Base-by-base conservation (phyloP, 2,329 filamentous ascomycete genomes). In the Arthrinium puccinioides region DNA sequence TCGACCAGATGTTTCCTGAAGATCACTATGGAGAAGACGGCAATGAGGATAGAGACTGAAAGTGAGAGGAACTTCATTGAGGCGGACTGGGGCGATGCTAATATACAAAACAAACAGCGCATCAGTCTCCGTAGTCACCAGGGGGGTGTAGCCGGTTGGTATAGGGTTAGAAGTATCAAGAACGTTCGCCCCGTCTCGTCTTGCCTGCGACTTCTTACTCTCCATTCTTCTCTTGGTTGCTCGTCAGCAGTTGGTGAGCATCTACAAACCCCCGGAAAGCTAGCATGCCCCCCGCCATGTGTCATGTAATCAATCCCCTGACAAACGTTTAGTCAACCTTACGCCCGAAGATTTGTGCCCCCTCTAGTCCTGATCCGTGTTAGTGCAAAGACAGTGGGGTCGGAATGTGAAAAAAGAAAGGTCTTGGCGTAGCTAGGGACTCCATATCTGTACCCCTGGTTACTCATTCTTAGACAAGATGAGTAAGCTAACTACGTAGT, bases 31-130 rank as follows among this genome's bases (percentile, higher is more conserved):
- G 64, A 66, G 36, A 56, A 41, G 43, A 64, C 44, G 40, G 58
- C 63, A 42, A 65, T 48, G 38, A 64, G 40, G 44, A 63, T 50
- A 39, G 63, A 61, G 36, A 64, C 50, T 33, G 51, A 45, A 42
- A 63, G 47, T 44, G 60, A 57, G 39, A 64, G 37, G 44, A 52
- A 44, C 56, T 55, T 63, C 64, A 67, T 67, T 44, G 41, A 43
- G 45, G 39, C 37, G 19, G 32, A 32, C 23, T 18, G 21, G n/a
- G 28, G 32, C 24, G 14, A 16, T 23, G 15, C 18, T 16, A 18
- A 24, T 33, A 33, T 15, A 13, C n/a, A 16, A 24, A n/a, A n/a
- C n/a, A n/a, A n/a, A n/a, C n/a, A n/a, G n/a, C n/a, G n/a, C n/a
- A n/a, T n/a, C n/a, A n/a, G n/a, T n/a, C n/a, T n/a, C n/a, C n/a